Base-by-base conservation (phyloP, 2,329 filamentous ascomycete genomes). In the Juglanconis oblonga region DNA sequence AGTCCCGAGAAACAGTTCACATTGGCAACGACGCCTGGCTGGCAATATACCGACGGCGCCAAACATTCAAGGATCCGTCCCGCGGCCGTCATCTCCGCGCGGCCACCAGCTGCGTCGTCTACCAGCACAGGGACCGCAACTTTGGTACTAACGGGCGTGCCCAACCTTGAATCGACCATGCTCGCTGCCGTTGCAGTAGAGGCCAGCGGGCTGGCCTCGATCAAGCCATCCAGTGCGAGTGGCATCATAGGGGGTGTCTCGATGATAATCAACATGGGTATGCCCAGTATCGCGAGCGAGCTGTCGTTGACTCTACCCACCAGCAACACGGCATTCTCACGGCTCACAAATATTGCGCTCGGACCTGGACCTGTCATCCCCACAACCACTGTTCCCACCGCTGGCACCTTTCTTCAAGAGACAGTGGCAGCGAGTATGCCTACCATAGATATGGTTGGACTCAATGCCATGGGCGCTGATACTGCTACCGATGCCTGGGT, bases 251-350 rank as follows among this genome's bases (percentile, higher is more conserved):
- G 40, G 6, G 50, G 38, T 24, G 50, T 58, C 29, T 55, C 50
- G 14, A 44, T 50, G 32, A 53, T 42, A 29, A 40, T 54, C 50
- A 60, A 56, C 24, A 47, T n/a, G 44, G 52, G 44, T 4, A 54
- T 59, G 17, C 52, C 57, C 38, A 59, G 42, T 35, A 53, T 54
- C 32, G 57, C 53, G 24, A 61, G 33, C 51, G 48, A 57, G 9
- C 35, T 45, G n/a, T 24, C n/a, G 5, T 29, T 45, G 17, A 14
- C 57, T 40, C 33, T 45, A 10, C n/a, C 32, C 8, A 45, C 33
- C n/a, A 42, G 53, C 50, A 45, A 13, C 33, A 35, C 3, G 7
- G n/a, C 32, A 10, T 10, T 31, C 32, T 40, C 52, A 3, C 29
- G 31, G 17, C 24, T 42, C n/a, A 42, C 62, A 35, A 52, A 31